Evolutionary conservation across 2,329 filamentous ascomycete genomes (phyloP).

Genomic region (Paramyrothecium sp.): DNA sequence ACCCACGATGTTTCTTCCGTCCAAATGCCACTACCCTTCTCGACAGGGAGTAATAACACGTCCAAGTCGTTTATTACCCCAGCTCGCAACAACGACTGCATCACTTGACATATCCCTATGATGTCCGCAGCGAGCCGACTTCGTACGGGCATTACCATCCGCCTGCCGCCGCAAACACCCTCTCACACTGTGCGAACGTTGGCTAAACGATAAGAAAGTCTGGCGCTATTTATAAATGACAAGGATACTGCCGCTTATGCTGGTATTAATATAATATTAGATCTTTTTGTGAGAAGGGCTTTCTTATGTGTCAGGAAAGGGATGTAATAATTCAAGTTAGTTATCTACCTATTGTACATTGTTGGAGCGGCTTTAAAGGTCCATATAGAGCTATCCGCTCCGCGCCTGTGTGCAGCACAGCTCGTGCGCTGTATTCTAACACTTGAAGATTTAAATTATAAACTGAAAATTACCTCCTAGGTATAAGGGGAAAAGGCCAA

Average conservation of each 20-base stretch:
- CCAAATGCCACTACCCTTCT: not conserved
- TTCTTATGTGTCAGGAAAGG: too few species aligned
- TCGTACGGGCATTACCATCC: conserved; percentile 6
- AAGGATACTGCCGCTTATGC: conserved; percentile 7
- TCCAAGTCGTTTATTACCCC: conserved; percentile 4
- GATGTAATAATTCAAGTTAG: too few species aligned
- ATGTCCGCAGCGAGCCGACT: conserved; percentile 5
- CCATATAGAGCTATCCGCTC: too few species aligned
- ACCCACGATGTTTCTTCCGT: not conserved
- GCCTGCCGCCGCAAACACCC: conserved; percentile 3
- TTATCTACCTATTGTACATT: too few species aligned
- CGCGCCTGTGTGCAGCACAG: too few species aligned
- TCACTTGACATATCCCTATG: conserved; percentile 5
- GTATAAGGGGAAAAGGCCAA: too few species aligned
- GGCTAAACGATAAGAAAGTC: conserved; percentile 6
- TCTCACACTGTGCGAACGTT: conserved; percentile 4
- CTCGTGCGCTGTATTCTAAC: too few species aligned
- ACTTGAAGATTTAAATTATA: too few species aligned
- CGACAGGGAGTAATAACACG: not conserved
- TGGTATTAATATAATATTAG: conserved; percentile 6
- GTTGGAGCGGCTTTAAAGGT: too few species aligned
- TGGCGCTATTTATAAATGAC: conserved; percentile 7
- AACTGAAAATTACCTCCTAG: too few species aligned
- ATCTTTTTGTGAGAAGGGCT: too few species aligned
- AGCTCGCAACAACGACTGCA: conserved; percentile 5